A percentile compares a stretch with the other conserved stretches of the same genome.
Evolutionary conservation across 202 grass and related monocot species (phyloP).

Genomic region (Panicum virgatum): DNA sequence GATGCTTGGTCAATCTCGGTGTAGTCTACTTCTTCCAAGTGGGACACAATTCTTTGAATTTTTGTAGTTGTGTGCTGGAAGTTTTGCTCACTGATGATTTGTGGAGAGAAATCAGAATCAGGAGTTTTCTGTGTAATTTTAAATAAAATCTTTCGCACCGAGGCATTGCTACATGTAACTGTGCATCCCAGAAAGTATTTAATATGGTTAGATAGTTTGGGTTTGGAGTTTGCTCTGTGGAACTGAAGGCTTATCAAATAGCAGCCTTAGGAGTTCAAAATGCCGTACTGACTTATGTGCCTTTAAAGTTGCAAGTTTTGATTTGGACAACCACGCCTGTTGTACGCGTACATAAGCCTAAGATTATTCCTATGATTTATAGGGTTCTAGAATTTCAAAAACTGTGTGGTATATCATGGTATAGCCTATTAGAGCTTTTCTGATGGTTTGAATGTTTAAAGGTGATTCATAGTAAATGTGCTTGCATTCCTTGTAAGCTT

Average conservation of each 20-base stretch:
- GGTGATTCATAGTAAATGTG: neutral
- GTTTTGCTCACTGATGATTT: neutral
- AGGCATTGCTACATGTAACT: neutral
- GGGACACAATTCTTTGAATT: neutral
- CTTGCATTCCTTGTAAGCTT: neutral
- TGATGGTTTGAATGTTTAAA: neutral
- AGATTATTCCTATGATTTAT: neutral
- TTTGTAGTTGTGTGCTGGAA: neutral
- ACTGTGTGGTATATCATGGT: neutral
- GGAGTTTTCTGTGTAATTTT: neutral
- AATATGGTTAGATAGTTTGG: neutral
- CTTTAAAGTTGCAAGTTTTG: neutral
- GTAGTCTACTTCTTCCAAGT: neutral
- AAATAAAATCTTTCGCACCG: neutral
- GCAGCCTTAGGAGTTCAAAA: neutral
- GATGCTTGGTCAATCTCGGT: neutral
- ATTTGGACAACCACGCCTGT: no score
- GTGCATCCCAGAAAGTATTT: neutral
- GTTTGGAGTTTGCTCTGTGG: neutral
- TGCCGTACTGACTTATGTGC: neutral
- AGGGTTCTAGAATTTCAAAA: neutral
- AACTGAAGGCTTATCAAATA: neutral
- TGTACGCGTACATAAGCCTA: neutral
- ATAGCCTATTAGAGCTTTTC: neutral
- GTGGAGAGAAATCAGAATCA: no score